A percentile compares a stretch with the other conserved stretches of the same genome.
Conservation (phyloP, 225 moss, liverwort and hornwort genomes). For the Pleurozium schreberi region DNA sequence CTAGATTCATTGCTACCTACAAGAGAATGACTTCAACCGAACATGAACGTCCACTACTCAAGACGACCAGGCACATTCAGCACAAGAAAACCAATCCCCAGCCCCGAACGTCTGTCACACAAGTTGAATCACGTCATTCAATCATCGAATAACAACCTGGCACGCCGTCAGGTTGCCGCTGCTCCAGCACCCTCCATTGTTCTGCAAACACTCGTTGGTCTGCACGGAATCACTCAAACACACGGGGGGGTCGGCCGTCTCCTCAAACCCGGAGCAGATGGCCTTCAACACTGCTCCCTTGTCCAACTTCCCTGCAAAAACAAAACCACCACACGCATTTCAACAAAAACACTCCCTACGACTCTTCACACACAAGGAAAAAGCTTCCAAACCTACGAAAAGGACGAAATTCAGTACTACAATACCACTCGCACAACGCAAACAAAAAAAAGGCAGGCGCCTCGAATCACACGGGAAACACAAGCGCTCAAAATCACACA, state of each 20-base stretch:
- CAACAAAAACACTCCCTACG: not conserved
- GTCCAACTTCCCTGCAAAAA: slow-evolving; percentile 50
- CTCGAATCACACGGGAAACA: not conserved
- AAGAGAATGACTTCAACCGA: not conserved
- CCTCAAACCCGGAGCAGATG: slow-evolving; percentile 69
- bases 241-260: slow-evolving; percentile 67
- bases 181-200: slow-evolving; percentile 84
- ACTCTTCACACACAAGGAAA: too few species aligned
- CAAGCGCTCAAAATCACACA: not conserved
- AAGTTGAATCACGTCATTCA: not conserved
- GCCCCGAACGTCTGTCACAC: too few species aligned
- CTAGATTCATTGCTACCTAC: not conserved
- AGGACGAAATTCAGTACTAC: not conserved
- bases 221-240: slow-evolving; percentile 63
- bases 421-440: too few species aligned
- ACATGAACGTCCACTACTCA: not conserved
- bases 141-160: not conserved
- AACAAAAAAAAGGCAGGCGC: fast-evolving
- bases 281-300: slow-evolving; percentile 79
- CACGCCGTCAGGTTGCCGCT: slow-evolving; percentile 73
- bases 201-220: slow-evolving; percentile 70
- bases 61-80: not conserved
- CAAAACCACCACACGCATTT: not conserved
- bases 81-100: not conserved
- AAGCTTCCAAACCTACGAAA: not conserved